phyloP scores from a whole-genome alignment of 169 alveolate species.

The Plasmodium reichenowi region DNA sequence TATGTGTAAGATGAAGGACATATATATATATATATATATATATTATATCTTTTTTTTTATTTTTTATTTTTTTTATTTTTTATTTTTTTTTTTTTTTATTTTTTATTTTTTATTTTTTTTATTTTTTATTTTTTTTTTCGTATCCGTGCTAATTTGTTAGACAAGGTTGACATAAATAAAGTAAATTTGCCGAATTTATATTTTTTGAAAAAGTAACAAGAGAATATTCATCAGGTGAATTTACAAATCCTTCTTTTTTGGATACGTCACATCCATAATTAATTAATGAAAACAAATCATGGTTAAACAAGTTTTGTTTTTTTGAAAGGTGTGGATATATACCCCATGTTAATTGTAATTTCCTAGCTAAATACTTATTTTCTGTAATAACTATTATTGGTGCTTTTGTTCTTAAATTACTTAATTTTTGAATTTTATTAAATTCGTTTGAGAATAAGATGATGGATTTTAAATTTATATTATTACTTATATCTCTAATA shows the following conservation, averaged over 20 bases:
- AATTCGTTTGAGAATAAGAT: constrained; percentile 79
- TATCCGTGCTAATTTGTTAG: constrained; percentile 1
- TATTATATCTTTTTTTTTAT: not conserved
- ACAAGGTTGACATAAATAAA: constrained; percentile 69
- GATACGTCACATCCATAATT: constrained; percentile 71
- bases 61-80: not conserved
- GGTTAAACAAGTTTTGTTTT: not conserved
- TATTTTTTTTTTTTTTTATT: not conserved
- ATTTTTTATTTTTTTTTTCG: not conserved
- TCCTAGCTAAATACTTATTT: constrained; percentile 78
- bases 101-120: not conserved
- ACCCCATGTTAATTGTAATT: constrained; percentile 85
- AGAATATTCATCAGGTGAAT: constrained; percentile 59
- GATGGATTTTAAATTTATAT: constrained; percentile 69
- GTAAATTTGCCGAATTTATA: constrained; percentile 69
- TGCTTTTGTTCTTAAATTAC: constrained; percentile 78
- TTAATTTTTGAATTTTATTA: constrained; percentile 82
- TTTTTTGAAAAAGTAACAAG: constrained; percentile 70
- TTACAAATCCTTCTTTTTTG: constrained; percentile 68
- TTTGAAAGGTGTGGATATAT: constrained; percentile 81
- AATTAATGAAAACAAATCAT: constrained; percentile 51
- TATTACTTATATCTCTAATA: constrained; percentile 74
- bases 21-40: not conserved
- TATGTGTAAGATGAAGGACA: not conserved
- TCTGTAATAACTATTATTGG: constrained; percentile 83